Percentiles rank a stretch among this genome's conserved stretches.
These are phyloP conservation scores for Saccharomycopsis javanensis DNA, from an alignment of 805 yeast species.

Conservation along the genomic window DNA sequence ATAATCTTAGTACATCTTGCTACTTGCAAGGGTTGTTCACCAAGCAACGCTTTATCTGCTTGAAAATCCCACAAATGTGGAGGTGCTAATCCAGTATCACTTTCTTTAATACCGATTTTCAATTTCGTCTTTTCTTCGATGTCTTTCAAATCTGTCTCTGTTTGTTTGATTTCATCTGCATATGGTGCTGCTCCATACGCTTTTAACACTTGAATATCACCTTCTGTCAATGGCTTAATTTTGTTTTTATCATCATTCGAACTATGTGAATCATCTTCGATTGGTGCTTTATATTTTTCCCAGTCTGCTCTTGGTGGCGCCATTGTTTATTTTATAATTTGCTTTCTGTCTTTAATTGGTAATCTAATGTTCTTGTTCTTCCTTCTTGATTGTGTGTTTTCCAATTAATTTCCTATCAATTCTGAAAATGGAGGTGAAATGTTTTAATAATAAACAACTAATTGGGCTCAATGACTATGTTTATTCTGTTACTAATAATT, in stretches of 20 bases:
- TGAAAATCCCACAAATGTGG: conserved; percentile 96
- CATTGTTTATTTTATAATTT: neutral
- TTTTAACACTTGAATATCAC: conserved; percentile 93
- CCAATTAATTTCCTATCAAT: neutral
- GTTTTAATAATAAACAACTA: too few species aligned
- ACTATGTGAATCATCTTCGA: conserved; percentile 46
- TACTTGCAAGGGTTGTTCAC: conserved; percentile 94
- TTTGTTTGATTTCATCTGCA: conserved; percentile 65
- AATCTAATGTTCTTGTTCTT: too few species aligned
- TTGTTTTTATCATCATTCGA: conserved; percentile 44
- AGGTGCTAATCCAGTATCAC: conserved; percentile 96
- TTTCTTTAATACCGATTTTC: conserved; percentile 86
- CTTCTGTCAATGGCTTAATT: conserved; percentile 82
- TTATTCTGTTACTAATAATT: neutral
- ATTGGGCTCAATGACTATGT: neutral
- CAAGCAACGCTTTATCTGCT: conserved; percentile 90
- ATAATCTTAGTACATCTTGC: conserved; percentile 98
- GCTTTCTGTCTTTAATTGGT: neutral
- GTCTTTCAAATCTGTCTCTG: conserved; percentile 78
- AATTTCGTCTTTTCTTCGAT: conserved; percentile 86
- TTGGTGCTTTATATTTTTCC: conserved; percentile 94
- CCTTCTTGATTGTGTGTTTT: too few species aligned
- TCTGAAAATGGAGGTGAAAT: too few species aligned
- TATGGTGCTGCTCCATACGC: conserved; percentile 98
- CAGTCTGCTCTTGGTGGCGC: conserved; percentile 87